Evolutionary conservation across 257 asterid genomes (phyloP), one percentile per base, ranked within the genome.

Genomic region (Nicotiana tabacum): DNA sequence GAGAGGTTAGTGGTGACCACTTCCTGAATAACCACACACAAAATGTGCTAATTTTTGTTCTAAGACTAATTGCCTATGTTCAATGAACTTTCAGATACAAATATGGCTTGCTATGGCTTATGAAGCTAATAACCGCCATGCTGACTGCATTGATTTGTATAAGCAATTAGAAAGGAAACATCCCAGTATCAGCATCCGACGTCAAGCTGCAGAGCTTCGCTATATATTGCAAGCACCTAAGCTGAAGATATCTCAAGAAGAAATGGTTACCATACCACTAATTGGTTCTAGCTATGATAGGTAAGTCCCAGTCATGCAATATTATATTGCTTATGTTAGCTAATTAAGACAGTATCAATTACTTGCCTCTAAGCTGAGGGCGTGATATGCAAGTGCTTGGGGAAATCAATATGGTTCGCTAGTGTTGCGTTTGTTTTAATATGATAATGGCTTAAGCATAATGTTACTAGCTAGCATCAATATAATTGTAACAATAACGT

Each of bases 91-190:
- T 76, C 92, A 96, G 98, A 96, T 96, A 89, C 99, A 96, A 85
- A 96, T 96, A 91, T 96, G 99, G 99, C 92, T 96, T 77, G 99
- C 99, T 4, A 96, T 96, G 99, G 99, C 99, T 37, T 96, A 96
- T 56, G 99, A 96, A 86, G 99, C 99, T 65, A 94, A 93, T 68
- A 96, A 94, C 83, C 94, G 98, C 57, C 99, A 96, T 65, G 77
- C 90, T 3, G 99, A 96, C 87, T 96, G 99, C 93, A 96, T 96
- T 84, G 89, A 86, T 70, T 89, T 96, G 85, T 96, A 96, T 83
- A 85, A 83, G 85, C 95, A 92, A 76, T 84, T 96, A 90, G 99
- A 96, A 84, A 89, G 48, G 87, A 88, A 83, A 70, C 99, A 94
- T 81, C 98, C 99, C 10, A 92, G 93, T 85, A 85, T 91, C 84